phyloP scores from a whole-genome alignment of 2,329 filamentous ascomycete genomes.

The Plectosphaerella sp. region DNA sequence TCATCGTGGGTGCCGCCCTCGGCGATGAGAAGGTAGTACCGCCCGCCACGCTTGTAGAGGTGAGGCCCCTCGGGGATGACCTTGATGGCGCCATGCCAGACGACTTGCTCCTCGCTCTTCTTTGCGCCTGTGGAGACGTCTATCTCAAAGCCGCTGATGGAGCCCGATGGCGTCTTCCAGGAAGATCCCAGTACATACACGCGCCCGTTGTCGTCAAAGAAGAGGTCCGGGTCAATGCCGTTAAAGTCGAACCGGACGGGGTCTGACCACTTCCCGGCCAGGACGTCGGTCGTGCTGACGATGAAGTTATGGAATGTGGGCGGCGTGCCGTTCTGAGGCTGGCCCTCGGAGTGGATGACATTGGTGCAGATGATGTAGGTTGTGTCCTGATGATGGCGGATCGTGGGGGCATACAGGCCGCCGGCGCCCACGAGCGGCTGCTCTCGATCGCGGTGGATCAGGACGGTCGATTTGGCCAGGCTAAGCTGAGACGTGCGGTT shows the following conservation, averaged over 20 bases:
- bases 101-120: conserved; percentile 9
- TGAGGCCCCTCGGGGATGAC: conserved; percentile 40
- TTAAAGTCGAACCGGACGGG: conserved; percentile 12
- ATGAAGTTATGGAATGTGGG: conserved; percentile 16
- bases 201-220: conserved; percentile 52
- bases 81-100: conserved; percentile 9
- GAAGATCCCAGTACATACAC: conserved; percentile 33
- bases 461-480: neutral
- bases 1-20: conserved; percentile 36
- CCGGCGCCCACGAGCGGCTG: neutral
- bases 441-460: neutral
- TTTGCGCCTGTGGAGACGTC: conserved; percentile 13
- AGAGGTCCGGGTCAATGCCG: conserved; percentile 42
- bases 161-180: conserved; percentile 16
- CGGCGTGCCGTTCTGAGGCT: conserved; percentile 4
- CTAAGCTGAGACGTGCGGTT: neutral
- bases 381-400: neutral
- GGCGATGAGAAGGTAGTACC: conserved; percentile 43
- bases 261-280: conserved; percentile 14
- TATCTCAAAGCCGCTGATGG: conserved; percentile 12
- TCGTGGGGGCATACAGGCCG: conserved; percentile 1
- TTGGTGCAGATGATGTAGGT: neutral
- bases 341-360: conserved; percentile 8
- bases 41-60: conserved; percentile 35
- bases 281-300: conserved; percentile 13